Evolutionary conservation across 192 early-diverging fungal species (phyloP), one percentile per base, ranked within the genome.

Genomic region (Dispira parvispora): DNA sequence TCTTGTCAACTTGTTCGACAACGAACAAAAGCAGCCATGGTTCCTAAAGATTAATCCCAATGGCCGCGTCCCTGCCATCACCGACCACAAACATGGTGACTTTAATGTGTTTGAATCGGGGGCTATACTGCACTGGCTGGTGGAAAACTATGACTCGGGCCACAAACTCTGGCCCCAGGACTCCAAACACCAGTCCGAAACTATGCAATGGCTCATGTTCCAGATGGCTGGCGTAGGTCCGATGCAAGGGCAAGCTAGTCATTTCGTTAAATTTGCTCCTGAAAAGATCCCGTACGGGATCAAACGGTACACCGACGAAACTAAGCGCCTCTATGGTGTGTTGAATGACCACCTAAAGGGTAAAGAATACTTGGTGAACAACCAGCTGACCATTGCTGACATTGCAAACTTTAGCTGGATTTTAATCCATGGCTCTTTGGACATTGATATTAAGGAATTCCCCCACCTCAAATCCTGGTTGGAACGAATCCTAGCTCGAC

Each of bases 21-120:
- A 73, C 45, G 74, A 71, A 46, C 80, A 82, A 45, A 79, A 77
- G 58, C 57, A 74, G 45, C 53, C 56, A 18, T 75, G 71, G 71
- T 79, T 73, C 50, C 60, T 79, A 43, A 78, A 73, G 65, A 73
- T 79, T 52, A 78, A 78, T 62, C 81, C 81, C 27, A 81, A 81
- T 67, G 74, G 75, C 25, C 55, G 25, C 42, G 71, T 80, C 45
- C 71, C 73, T 13, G 75, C 78, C 25, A 70, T 82, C 50, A 69
- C 74, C 8, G 78, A 82, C 64, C 77, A 80, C 63, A 45, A 61
- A 14, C 69, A 70, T 26, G 65, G 67, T 46, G 75, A 78, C 67
- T 77, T 77, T 65, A 16, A 50, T 46, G 78, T 83, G 11, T 80
- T 83, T 63, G 81, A 83, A 61, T 73, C 65, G 28, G 79, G 72